Evolutionary conservation across 352 stramenopile genomes (phyloP).

Genomic region (Phytophthora tubulina): DNA sequence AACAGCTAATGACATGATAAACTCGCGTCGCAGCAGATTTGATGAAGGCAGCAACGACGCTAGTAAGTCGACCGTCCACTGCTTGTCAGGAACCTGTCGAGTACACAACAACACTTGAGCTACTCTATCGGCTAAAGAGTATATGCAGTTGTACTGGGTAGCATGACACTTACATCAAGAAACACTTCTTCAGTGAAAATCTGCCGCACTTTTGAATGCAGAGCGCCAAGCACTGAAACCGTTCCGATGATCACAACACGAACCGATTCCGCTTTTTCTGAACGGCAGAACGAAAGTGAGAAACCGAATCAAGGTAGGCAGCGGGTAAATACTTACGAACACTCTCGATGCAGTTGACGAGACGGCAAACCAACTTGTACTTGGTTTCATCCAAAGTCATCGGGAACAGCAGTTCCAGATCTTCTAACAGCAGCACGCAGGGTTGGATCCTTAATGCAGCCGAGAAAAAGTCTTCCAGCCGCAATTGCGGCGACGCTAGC

Average conservation of each 20-base stretch:
- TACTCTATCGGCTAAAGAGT: neutral
- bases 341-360: conserved; percentile 64
- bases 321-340: conserved; percentile 52
- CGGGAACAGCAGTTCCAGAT: conserved; percentile 83
- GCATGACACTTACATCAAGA: conserved; percentile 59
- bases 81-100: conserved; percentile 63
- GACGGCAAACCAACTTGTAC: conserved; percentile 72
- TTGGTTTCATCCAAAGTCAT: conserved; percentile 73
- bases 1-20: conserved; percentile 67
- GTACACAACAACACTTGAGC: neutral
- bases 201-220: conserved; percentile 76
- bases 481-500: conserved; percentile 60
- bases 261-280: conserved; percentile 41
- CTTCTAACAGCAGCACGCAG: conserved; percentile 71
- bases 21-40: conserved; percentile 48
- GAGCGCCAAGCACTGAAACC: conserved; percentile 55
- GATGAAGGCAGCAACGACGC: conserved; percentile 49
- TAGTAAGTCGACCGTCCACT: conserved; percentile 64
- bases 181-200: conserved; percentile 82
- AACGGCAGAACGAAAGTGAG: neutral
- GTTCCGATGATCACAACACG: conserved; percentile 74
- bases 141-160: neutral
- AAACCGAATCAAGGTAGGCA: too few relatives aligned
- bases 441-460: conserved; percentile 80
- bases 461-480: conserved; percentile 72